phyloP scores from a whole-genome alignment of 495 filamentous ascomycete genomes.

The Penicillium subrubescens region DNA sequence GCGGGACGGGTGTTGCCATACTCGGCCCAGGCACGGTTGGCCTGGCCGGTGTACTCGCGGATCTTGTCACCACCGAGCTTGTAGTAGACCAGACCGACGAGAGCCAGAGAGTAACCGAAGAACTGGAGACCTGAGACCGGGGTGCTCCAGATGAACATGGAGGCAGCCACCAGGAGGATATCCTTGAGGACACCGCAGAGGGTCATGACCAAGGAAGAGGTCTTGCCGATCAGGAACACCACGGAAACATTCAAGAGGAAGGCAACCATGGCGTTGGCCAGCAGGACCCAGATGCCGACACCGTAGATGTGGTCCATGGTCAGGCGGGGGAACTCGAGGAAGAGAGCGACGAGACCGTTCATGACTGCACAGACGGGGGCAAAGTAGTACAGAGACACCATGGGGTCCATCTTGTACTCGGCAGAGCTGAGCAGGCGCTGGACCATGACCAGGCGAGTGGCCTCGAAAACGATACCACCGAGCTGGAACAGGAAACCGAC shows the following conservation, averaged over 20 bases:
- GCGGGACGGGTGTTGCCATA: slow-evolving; percentile 76
- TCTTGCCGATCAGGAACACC: slow-evolving; percentile 96
- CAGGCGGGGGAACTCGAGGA: slow-evolving; percentile 75
- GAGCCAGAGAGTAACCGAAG: slow-evolving; percentile 92
- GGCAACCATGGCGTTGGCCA: slow-evolving; percentile 79
- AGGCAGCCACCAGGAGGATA: slow-evolving; percentile 87
- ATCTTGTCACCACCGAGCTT: slow-evolving; percentile 89
- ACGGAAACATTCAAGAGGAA: slow-evolving; percentile 92
- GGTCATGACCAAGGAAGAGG: slow-evolving; percentile 92
- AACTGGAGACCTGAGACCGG: slow-evolving; percentile 80
- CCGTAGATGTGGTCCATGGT: slow-evolving; percentile 70
- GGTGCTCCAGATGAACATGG: slow-evolving; percentile 87
- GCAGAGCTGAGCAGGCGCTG: slow-evolving; percentile 83
- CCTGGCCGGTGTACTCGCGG: slow-evolving; percentile 73
- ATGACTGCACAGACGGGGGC: slow-evolving; percentile 89
- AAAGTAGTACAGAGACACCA: slow-evolving; percentile 96
- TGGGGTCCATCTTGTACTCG: slow-evolving; percentile 97
- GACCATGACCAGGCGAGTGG: slow-evolving; percentile 88
- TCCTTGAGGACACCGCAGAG: slow-evolving; percentile 98
- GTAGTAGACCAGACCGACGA: slow-evolving; percentile 92
- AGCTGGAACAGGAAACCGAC: slow-evolving; percentile 86
- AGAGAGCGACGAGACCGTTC: slow-evolving; percentile 77
- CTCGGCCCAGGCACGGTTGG: slow-evolving; percentile 76
- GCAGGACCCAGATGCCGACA: slow-evolving; percentile 73
- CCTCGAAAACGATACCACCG: slow-evolving; percentile 84